phyloP scores from a whole-genome alignment of 129 eudicot genomes.

The Cynara cardunculus region DNA sequence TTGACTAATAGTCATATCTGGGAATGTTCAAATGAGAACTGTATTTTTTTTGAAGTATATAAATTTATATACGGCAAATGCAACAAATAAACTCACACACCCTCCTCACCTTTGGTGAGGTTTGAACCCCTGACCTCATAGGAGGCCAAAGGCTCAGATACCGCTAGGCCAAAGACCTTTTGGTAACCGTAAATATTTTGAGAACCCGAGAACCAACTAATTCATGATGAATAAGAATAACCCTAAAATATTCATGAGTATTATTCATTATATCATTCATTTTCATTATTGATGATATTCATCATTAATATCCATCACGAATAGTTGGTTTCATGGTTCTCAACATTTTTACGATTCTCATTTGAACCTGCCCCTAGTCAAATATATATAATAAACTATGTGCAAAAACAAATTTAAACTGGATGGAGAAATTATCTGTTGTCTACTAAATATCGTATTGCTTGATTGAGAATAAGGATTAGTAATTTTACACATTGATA shows the following conservation, averaged over 20 bases:
- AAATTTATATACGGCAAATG: too few species aligned
- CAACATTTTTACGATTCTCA: background rate
- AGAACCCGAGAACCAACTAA: background rate
- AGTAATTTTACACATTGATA: constrained; percentile 4
- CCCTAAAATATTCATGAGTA: background rate
- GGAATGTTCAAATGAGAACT: background rate
- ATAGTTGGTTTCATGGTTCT: background rate
- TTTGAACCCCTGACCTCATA: too few species aligned
- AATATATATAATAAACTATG: background rate
- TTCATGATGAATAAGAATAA: background rate
- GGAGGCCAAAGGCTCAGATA: too few species aligned
- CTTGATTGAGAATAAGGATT: background rate
- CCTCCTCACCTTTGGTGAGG: too few species aligned
- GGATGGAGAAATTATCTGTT: background rate
- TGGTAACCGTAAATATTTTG: background rate
- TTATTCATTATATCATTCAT: background rate
- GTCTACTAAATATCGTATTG: background rate
- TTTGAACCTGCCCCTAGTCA: background rate
- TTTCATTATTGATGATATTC: background rate
- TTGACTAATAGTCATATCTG: background rate
- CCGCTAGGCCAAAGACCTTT: too few species aligned
- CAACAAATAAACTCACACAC: too few species aligned
- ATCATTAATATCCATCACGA: background rate
- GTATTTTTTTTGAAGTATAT: background rate
- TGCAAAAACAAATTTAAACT: background rate